Base-by-base conservation (phyloP, 495 filamentous ascomycete species). In the Aspergillus heteromorphus region DNA sequence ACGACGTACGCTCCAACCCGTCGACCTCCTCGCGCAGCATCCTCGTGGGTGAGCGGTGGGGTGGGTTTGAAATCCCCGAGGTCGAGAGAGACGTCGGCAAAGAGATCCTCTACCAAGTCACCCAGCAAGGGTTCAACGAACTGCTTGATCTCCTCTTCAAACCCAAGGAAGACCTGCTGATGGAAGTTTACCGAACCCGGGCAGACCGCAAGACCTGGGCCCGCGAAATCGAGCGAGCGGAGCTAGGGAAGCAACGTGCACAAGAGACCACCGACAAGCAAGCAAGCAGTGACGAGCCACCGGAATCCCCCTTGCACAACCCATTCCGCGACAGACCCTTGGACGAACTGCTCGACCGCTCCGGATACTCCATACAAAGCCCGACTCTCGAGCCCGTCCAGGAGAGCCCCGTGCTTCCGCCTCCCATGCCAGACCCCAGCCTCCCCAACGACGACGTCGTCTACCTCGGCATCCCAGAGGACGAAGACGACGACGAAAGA, bases 91-190 rank as follows among this genome's bases (percentile, higher is more conserved):
- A 96, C 62, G 82, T 87, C 7, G 90, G 90, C 27, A 89, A 87
- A 57, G 93, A 97, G 62, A 83, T 96, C 14, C 73, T 97, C 6
- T 96, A 93, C 62, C 89, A 96, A 63, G 84, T 92, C 16, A 88
- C 87, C 0, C 89, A 96, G 62, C 85, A 95, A 63, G 90, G 87
- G 1, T 86, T 96, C 67, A 96, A 97, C 63, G 91, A 97, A 66
- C 74, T 97, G 4, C 80, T 98, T 5, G 89, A 96, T 65, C 75
- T 83, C 9, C 73, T 98, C 0, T 97, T 97, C 74, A 84, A 85
- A 58, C 75, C 75, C 20, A 86, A 87, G 56, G 93, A 98, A 69
- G 85, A 89, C 53, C 66, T 87, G 7, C 83, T 91, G 8, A 73
- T 95, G 56, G 79, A 87, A 48, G 84, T 81, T 8, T 79, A 81